phyloP scores from a whole-genome alignment of 208 protist species.

The Lotmaria passim region DNA sequence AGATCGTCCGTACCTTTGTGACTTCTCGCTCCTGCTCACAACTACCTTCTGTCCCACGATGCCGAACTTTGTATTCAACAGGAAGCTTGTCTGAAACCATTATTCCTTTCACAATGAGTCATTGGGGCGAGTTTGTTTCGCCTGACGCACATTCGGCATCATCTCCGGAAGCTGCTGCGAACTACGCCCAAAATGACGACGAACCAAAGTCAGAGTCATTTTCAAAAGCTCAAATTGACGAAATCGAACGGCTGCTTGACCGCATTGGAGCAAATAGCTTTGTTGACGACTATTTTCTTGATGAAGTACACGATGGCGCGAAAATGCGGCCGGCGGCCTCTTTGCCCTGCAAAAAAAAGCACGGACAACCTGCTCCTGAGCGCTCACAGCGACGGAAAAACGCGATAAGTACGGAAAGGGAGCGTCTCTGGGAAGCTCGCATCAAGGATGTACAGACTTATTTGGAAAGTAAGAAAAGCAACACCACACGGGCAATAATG shows the following conservation, averaged over 20 bases:
- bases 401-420: background rate
- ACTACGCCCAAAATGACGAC: background rate
- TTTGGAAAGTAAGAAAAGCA: slow-evolving; percentile 11
- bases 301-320: background rate
- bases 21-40: too few species aligned
- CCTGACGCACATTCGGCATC: background rate
- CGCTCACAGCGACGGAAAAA: background rate
- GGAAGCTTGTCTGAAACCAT: too few species aligned
- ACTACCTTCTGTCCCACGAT: too few species aligned
- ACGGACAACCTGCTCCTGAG: background rate
- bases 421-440: slow-evolving; percentile 16
- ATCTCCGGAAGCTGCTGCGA: too few species aligned
- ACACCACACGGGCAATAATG: slow-evolving; percentile 3
- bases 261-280: slow-evolving; percentile 10
- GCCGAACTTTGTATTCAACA: too few species aligned
- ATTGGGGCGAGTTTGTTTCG: background rate
- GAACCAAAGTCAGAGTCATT: slow-evolving; percentile 17
- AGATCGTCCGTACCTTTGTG: too few species aligned
- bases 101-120: too few species aligned
- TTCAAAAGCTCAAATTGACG: slow-evolving; percentile 27
- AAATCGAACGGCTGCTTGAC: slow-evolving; percentile 26
- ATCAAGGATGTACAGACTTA: slow-evolving; percentile 28
- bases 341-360: background rate
- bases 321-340: background rate
- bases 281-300: background rate